Evolutionary conservation across 257 asterid species (phyloP).

Genomic region (Plectranthus barbatus): DNA sequence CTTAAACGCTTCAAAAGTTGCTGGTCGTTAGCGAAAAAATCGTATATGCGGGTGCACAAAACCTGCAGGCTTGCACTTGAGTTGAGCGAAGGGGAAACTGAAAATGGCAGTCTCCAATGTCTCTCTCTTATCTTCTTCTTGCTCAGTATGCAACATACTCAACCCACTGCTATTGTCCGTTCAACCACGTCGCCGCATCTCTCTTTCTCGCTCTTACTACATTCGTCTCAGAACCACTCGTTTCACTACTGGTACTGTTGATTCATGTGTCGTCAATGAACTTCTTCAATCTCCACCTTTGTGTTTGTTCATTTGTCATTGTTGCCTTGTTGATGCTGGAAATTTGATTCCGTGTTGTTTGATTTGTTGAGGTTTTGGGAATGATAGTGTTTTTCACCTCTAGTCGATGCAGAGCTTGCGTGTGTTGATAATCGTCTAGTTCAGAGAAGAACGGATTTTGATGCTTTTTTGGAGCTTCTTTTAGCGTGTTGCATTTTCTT

Average conservation of each 20-base stretch:
- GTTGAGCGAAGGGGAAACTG: not conserved
- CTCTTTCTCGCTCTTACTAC: constrained; percentile 28
- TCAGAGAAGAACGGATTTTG: not conserved
- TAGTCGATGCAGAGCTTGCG: not conserved
- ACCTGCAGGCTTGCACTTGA: not conserved
- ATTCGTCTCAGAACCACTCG: constrained; percentile 23
- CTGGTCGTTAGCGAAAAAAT: not conserved
- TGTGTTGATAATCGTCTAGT: not conserved
- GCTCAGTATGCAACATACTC: constrained; percentile 39
- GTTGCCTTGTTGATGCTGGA: not conserved
- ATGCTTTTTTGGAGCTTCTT: not conserved
- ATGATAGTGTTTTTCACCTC: not conserved
- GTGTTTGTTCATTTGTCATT: not conserved
- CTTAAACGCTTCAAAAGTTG: not conserved
- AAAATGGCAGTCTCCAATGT: constrained; percentile 39
- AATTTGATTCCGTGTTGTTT: not conserved
- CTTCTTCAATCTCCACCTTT: not conserved
- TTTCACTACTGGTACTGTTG: constrained; percentile 25
- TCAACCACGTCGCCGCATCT: constrained; percentile 34
- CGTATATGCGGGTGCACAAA: not conserved
- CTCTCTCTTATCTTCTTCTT: constrained; percentile 49
- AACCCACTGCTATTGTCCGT: constrained; percentile 45
- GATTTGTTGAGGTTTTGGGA: not conserved
- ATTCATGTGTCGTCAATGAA: not conserved
- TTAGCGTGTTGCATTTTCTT: not conserved